Evolutionary conservation across 2,329 filamentous ascomycete species (phyloP).

Genomic region (Aspergillus jensenii): DNA sequence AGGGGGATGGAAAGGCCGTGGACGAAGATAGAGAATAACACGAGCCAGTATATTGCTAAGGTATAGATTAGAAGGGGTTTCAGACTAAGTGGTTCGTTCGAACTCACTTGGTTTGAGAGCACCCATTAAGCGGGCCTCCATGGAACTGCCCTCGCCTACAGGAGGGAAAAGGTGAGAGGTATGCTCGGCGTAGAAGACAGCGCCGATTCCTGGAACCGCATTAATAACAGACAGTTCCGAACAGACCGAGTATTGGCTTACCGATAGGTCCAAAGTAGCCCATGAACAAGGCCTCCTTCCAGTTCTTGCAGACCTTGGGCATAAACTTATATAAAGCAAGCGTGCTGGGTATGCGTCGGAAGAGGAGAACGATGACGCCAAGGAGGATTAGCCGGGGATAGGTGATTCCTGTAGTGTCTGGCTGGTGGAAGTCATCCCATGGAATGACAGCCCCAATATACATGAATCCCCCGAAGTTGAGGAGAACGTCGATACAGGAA

Average conservation of each 20-base stretch:
- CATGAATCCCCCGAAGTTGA: constrained; percentile 63
- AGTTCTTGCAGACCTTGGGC: constrained; percentile 52
- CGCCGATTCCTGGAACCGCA: constrained; percentile 37
- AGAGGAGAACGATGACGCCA: constrained; percentile 53
- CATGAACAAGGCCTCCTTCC: constrained; percentile 61
- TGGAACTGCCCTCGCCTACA: constrained; percentile 37
- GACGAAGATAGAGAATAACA: constrained; percentile 40
- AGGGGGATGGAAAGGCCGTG: constrained; percentile 41
- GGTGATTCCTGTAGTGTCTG: constrained; percentile 55
- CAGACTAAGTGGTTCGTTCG: background rate
- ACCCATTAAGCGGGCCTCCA: constrained; percentile 41
- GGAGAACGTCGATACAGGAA: constrained; percentile 55
- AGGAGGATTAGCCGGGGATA: constrained; percentile 51
- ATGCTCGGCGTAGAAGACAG: constrained; percentile 49
- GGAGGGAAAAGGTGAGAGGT: constrained; percentile 44
- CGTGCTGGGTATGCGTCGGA: constrained; percentile 59
- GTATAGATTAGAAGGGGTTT: background rate
- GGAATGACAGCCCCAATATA: constrained; percentile 58
- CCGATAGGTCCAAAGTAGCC: constrained; percentile 53
- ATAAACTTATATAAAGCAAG: constrained; percentile 56
- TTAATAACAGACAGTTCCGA: too few relatives aligned
- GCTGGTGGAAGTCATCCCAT: constrained; percentile 56
- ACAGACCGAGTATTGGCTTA: constrained; percentile 11
- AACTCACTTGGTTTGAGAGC: constrained; percentile 39
- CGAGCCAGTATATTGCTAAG: constrained; percentile 46